Evolutionary conservation across 2,329 filamentous ascomycete genomes (phyloP).

Genomic region (Cladophialophora immunda): DNA sequence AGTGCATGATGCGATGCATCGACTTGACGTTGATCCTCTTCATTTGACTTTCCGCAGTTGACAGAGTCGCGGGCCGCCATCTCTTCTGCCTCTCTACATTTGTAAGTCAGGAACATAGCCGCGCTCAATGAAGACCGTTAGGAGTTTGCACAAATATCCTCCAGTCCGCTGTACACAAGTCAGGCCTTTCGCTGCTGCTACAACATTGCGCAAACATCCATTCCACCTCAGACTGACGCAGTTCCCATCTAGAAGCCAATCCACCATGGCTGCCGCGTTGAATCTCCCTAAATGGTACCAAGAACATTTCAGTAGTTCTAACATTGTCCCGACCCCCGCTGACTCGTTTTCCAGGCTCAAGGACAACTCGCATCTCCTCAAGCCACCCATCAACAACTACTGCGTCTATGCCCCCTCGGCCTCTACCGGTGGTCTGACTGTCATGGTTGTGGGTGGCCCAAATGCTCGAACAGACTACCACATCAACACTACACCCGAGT

Average conservation of each 20-base stretch:
- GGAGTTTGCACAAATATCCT: constrained; percentile 1
- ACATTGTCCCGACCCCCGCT: neutral
- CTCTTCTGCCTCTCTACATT: constrained; percentile 3
- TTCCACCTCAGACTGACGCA: neutral
- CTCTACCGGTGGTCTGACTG: constrained; percentile 92
- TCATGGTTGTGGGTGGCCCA: constrained; percentile 90
- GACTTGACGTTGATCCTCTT: neutral
- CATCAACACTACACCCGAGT: constrained; percentile 95
- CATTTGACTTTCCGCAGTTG: neutral
- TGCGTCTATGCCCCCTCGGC: constrained; percentile 80
- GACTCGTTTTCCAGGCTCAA: constrained; percentile 71
- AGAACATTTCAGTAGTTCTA: neutral
- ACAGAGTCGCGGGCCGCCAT: neutral
- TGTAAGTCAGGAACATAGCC: constrained; percentile 11
- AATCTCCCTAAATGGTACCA: constrained; percentile 58
- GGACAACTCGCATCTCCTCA: constrained; percentile 88
- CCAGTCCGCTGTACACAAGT: neutral
- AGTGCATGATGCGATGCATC: neutral
- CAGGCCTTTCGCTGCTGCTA: neutral
- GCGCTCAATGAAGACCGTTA: constrained; percentile 1
- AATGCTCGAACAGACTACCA: constrained; percentile 98
- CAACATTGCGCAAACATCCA: neutral
- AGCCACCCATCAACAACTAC: constrained; percentile 97
- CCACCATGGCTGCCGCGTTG: constrained; percentile 41
- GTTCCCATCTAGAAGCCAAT: neutral